A percentile compares a stretch with the other conserved stretches of the same genome.
These are phyloP conservation scores for Mallotus japonicus DNA, from an alignment of 441 rosid species.

Conservation along the genomic window DNA sequence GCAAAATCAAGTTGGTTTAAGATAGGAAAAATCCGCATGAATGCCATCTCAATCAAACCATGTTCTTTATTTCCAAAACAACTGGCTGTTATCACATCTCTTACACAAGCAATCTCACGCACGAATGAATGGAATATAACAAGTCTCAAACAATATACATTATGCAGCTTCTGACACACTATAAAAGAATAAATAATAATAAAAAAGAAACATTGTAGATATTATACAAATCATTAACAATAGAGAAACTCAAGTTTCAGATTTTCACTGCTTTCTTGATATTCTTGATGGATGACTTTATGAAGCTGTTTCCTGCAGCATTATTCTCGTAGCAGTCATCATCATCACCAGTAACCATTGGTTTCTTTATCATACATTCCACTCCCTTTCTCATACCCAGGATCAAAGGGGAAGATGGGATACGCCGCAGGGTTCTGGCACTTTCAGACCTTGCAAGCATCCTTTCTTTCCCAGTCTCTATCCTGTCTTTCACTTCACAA, in stretches of 20 bases:
- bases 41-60: background rate
- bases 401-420: constrained; percentile 86
- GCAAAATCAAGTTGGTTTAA: too few relatives aligned
- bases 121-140: constrained; percentile 9
- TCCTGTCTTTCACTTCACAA: constrained; percentile 40
- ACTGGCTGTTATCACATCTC: constrained; percentile 38
- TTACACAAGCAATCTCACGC: constrained; percentile 21
- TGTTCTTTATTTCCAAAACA: constrained; percentile 19
- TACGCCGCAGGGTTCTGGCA: constrained; percentile 64
- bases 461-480: constrained; percentile 49
- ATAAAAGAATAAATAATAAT: too few relatives aligned
- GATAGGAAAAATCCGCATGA: too few relatives aligned
- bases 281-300: constrained; percentile 66
- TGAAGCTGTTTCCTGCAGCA: constrained; percentile 53
- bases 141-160: background rate
- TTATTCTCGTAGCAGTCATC: constrained; percentile 42
- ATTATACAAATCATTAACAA: background rate
- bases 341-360: constrained; percentile 53
- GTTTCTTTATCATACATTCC: constrained; percentile 80
- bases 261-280: constrained; percentile 65
- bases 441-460: constrained; percentile 67
- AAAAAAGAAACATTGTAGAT: background rate
- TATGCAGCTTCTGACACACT: constrained; percentile 18
- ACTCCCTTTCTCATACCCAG: constrained; percentile 73
- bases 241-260: constrained; percentile 17